phyloP scores from a whole-genome alignment of 129 eudicot species.

The Chrysanthemum lavandulifolium region DNA sequence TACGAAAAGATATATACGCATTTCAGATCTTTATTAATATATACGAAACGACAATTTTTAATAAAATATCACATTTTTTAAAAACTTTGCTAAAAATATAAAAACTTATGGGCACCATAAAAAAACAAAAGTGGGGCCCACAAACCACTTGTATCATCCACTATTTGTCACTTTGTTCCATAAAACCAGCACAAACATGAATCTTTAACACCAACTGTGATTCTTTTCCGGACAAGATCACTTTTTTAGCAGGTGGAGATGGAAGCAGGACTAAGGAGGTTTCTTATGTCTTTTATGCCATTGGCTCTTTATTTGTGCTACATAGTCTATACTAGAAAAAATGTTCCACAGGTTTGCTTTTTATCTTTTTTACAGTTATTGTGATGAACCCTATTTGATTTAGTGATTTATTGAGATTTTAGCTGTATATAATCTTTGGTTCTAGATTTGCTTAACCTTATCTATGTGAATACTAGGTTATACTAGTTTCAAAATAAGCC shows the following conservation, averaged over 20 bases:
- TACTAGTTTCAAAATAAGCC: too few relatives aligned
- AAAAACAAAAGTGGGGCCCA: not conserved
- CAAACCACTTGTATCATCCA: slow-evolving; percentile 18
- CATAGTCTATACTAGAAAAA: slow-evolving; percentile 6
- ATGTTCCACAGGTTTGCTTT: slow-evolving; percentile 22
- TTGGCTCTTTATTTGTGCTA: slow-evolving; percentile 19
- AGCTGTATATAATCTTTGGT: too few relatives aligned
- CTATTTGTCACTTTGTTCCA: not conserved
- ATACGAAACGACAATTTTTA: too few relatives aligned
- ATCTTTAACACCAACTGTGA: slow-evolving; percentile 3
- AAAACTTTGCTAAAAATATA: too few relatives aligned
- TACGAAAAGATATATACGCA: too few relatives aligned
- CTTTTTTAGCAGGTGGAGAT: slow-evolving; percentile 16
- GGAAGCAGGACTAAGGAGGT: slow-evolving; percentile 34
- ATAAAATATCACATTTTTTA: too few relatives aligned
- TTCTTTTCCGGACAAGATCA: slow-evolving; percentile 3
- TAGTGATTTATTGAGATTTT: too few relatives aligned
- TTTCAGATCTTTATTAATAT: too few relatives aligned
- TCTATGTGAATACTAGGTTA: too few relatives aligned
- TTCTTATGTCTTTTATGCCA: slow-evolving; percentile 28
- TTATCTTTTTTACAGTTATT: not conserved
- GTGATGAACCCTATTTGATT: too few relatives aligned
- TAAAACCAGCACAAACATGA: slow-evolving; percentile 18
- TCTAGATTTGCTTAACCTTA: too few relatives aligned
- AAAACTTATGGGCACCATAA: not conserved